Conservation (phyloP, 2,329 filamentous ascomycete species). For the Clonostachys chloroleuca region DNA sequence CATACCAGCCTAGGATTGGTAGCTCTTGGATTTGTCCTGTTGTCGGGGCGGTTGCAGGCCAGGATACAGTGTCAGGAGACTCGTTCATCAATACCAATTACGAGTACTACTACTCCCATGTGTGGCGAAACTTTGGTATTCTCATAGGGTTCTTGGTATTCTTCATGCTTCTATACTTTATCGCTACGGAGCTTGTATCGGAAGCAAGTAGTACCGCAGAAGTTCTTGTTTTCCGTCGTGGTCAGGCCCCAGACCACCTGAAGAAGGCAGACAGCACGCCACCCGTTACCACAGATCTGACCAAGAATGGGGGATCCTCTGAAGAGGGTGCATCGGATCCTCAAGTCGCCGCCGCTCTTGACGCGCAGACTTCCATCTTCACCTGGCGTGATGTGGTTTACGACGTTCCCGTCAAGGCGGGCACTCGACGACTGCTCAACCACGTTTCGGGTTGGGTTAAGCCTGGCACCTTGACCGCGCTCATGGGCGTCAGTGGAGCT, state of each 20-base stretch:
- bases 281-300: no score
- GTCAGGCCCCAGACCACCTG: constrained; percentile 36
- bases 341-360: constrained; percentile 10
- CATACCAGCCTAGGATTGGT: constrained; percentile 17
- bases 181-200: constrained; percentile 32
- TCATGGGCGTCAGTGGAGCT: constrained; percentile 63
- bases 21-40: constrained; percentile 48
- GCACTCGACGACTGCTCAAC: constrained; percentile 59
- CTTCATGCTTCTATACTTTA: constrained; percentile 28
- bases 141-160: constrained; percentile 51
- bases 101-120: constrained; percentile 42
- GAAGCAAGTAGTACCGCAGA: constrained; percentile 49
- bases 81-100: constrained; percentile 49
- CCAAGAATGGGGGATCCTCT: no score
- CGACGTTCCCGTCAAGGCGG: constrained; percentile 63
- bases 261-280: constrained; percentile 24
- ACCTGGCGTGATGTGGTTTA: constrained; percentile 69
- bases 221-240: constrained; percentile 47
- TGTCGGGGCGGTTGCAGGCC: constrained; percentile 52
- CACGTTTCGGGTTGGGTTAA: constrained; percentile 82
- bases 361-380: constrained; percentile 50
- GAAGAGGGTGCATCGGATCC: constrained; percentile 43
- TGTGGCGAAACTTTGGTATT: constrained; percentile 62
- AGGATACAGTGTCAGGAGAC: constrained; percentile 48
- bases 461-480: constrained; percentile 76